Evolutionary conservation across 805 yeast species (phyloP).

Genomic region (Kodamaea kaohsiungensis): DNA sequence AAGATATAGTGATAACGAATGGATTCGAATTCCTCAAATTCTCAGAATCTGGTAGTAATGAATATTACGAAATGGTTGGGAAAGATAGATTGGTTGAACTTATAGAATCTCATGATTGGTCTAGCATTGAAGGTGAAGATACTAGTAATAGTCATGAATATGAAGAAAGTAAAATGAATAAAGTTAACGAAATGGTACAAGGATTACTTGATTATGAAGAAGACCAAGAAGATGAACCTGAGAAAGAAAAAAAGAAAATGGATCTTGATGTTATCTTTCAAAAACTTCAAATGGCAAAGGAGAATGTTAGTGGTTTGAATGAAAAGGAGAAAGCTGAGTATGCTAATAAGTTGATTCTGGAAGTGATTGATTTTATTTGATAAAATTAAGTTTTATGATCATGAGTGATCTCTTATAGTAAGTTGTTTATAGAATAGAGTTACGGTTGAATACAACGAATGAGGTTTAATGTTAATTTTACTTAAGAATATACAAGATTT

Average conservation of each 20-base stretch:
- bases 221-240: constrained; percentile 11
- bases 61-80: constrained; percentile 46
- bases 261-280: constrained; percentile 33
- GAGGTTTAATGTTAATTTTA: no score
- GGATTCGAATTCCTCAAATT: constrained; percentile 48
- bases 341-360: constrained; percentile 38
- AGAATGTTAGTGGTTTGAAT: constrained; percentile 23
- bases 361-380: constrained; percentile 40
- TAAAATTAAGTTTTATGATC: neutral
- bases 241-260: constrained; percentile 7
- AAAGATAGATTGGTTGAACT: constrained; percentile 44
- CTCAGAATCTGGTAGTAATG: constrained; percentile 35
- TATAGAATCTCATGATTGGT: constrained; percentile 53
- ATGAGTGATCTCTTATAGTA: no score
- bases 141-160: constrained; percentile 15
- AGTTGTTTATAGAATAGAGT: no score
- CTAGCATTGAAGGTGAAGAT: constrained; percentile 17
- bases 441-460: no score
- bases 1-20: constrained; percentile 36
- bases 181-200: constrained; percentile 26
- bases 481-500: no score
- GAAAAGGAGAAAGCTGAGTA: constrained; percentile 30
- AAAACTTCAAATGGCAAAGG: constrained; percentile 38
- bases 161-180: constrained; percentile 21
- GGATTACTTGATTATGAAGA: constrained; percentile 20